Percentiles rank a stretch among this genome's conserved stretches.
phyloP scores from a whole-genome alignment of 2,329 filamentous ascomycete species.

The Zasmidium angulare region DNA sequence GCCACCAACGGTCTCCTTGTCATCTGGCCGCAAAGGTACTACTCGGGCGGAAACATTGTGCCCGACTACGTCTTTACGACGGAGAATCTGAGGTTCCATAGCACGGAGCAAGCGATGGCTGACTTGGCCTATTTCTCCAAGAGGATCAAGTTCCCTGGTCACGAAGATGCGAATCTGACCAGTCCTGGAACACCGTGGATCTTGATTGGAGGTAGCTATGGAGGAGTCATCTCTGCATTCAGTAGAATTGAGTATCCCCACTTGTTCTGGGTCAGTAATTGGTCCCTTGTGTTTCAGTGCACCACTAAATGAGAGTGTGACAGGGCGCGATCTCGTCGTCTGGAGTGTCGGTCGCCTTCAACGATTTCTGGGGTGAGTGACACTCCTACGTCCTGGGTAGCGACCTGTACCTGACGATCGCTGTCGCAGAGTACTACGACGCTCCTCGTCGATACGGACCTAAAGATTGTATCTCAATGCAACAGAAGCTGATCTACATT shows the following conservation, averaged over 20 bases:
- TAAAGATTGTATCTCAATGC: not conserved
- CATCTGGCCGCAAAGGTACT: not conserved
- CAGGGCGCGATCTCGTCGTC: not conserved
- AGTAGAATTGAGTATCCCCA: not conserved
- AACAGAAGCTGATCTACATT: not conserved
- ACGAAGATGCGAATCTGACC: not conserved
- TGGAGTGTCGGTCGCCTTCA: not conserved
- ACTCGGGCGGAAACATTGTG: not conserved
- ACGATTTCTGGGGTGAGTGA: not conserved
- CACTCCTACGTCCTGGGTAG: too few species aligned
- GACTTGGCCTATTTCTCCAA: not conserved
- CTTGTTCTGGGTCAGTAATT: not conserved
- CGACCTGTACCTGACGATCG: not conserved
- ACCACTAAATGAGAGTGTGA: not conserved
- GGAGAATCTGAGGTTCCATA: not conserved
- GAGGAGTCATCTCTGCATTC: not conserved
- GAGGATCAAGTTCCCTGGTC: not conserved
- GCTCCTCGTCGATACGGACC: not conserved
- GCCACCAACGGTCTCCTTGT: not conserved
- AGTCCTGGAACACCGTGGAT: not conserved
- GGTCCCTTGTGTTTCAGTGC: too few species aligned
- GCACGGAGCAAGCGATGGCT: not conserved
- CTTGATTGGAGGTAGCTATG: not conserved
- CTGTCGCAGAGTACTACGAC: not conserved
- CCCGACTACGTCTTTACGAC: not conserved